Evolutionary conservation across 2,329 filamentous ascomycete genomes (phyloP).

Genomic region (Sporothrix schenckii): DNA sequence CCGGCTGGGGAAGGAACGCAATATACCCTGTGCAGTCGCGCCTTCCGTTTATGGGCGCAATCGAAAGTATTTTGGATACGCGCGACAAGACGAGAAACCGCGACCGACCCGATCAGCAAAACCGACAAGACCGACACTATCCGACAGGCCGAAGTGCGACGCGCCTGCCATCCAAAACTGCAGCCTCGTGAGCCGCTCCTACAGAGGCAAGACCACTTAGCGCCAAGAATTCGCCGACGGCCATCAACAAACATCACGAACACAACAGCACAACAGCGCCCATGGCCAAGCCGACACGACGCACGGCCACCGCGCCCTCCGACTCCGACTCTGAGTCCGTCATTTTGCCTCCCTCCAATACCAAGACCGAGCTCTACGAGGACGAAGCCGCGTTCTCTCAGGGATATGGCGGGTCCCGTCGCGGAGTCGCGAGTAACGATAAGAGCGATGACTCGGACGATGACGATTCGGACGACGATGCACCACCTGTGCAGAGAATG

Average conservation of each 20-base stretch:
- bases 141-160: not conserved
- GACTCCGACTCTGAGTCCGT: conserved; percentile 11
- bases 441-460: not conserved
- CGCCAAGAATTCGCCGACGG: not conserved
- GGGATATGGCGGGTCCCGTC: not conserved
- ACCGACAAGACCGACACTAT: too few species aligned
- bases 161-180: not conserved
- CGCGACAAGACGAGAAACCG: conserved; percentile 8
- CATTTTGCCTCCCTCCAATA: not conserved
- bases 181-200: not conserved
- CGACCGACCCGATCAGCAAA: not conserved
- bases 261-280: too few species aligned
- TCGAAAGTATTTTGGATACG: not conserved
- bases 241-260: not conserved
- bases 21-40: not conserved
- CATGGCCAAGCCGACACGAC: conserved; percentile 10
- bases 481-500: not conserved
- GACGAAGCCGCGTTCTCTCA: not conserved
- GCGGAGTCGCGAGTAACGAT: not conserved
- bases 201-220: not conserved
- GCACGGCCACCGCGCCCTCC: conserved; percentile 8
- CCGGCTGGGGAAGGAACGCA: not conserved
- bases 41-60: conserved; percentile 7
- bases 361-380: conserved; percentile 12
- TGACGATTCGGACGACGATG: not conserved